These are phyloP conservation scores for Quercus robur DNA, from an alignment of 306 rosid species.

Conservation along the genomic window DNA sequence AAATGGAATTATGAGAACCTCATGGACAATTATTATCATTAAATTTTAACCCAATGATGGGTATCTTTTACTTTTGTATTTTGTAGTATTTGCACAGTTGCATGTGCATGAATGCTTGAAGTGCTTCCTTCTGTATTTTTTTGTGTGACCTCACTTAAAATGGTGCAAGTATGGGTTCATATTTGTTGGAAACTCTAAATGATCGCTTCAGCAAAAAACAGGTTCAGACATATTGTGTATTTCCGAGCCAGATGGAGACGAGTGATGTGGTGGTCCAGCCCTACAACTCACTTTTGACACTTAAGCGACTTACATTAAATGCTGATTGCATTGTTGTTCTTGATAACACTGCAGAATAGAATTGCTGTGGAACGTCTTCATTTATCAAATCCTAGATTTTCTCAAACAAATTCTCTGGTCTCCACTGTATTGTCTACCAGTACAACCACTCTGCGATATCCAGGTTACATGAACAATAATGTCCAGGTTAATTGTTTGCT, in stretches of 20 bases:
- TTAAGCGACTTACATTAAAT: constrained; percentile 86
- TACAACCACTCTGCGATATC: constrained; percentile 93
- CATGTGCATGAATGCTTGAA: constrained; percentile 10
- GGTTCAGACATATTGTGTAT: constrained; percentile 96
- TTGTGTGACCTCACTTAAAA: constrained; percentile 6
- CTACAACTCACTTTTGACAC: constrained; percentile 92
- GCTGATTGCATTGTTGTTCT: constrained; percentile 98
- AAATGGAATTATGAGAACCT: too few relatives aligned
- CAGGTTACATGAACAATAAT: constrained; percentile 99
- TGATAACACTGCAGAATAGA: constrained; percentile 94
- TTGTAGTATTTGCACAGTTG: constrained; percentile 4
- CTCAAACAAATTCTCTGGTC: constrained; percentile 92
- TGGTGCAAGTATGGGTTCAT: constrained; percentile 87
- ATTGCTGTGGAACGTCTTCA: constrained; percentile 98
- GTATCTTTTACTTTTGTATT: not conserved
- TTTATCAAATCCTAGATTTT: constrained; percentile 87
- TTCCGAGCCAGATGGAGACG: constrained; percentile 99
- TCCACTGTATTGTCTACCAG: constrained; percentile 98
- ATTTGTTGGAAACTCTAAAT: constrained; percentile 88
- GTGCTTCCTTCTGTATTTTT: not conserved
- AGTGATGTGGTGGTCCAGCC: constrained; percentile 99
- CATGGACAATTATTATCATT: too few relatives aligned
- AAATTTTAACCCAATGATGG: too few relatives aligned
- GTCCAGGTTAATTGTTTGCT: constrained; percentile 8
- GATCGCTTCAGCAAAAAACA: constrained; percentile 96